Base-by-base conservation (phyloP, 345 rosid species). In the Aegle marmelos region DNA sequence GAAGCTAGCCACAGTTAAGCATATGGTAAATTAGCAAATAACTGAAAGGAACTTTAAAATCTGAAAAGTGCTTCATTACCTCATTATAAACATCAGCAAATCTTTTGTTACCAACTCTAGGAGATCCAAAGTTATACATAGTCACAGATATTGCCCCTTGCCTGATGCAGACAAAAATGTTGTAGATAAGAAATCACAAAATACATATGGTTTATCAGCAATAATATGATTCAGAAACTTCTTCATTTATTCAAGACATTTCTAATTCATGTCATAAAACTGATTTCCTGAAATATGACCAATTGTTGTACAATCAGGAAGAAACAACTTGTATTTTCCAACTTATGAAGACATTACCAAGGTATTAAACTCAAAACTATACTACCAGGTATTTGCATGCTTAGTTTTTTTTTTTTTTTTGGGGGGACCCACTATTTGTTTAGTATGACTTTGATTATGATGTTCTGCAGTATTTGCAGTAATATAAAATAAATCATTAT, bases 71-170 rank as follows among this genome's bases (percentile, higher is more conserved):
- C 58, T 64, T 62, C 54, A 45, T 79, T 82, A 95, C 98, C 99
- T 92, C 85, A 60, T 95, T 95, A 79, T 95, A 95, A 41, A 87
- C 85, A 70, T 92, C 98, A 50, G 97, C 94, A 76, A 95, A 92
- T 76, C 85, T 89, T 89, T 83, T 92, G 87, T 95, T 93, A 78
- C 99, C 98, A 83, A 95, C 98, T 86, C 97, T 92, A 60, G 99
- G 98, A 80, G 99, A 95, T 69, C 99, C 99, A 63, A 95, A 95
- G 83, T 93, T 95, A 82, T 93, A 95, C 99, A 93, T 93, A 16
- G 97, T 92, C 80, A 93, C 87, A 36, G 84, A 86, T 83, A 93
- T 87, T 64, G 86, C 90, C 64, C 92, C 96, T 60, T 34, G 78
- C 90, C 98, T 95, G 80, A 81, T 53, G 69, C 62, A 80, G 45